Percentiles rank a stretch among this genome's conserved stretches.
Evolutionary conservation across 164 flowering plant genomes (phyloP).

Genomic region (Chloranthus sessilifolius): DNA sequence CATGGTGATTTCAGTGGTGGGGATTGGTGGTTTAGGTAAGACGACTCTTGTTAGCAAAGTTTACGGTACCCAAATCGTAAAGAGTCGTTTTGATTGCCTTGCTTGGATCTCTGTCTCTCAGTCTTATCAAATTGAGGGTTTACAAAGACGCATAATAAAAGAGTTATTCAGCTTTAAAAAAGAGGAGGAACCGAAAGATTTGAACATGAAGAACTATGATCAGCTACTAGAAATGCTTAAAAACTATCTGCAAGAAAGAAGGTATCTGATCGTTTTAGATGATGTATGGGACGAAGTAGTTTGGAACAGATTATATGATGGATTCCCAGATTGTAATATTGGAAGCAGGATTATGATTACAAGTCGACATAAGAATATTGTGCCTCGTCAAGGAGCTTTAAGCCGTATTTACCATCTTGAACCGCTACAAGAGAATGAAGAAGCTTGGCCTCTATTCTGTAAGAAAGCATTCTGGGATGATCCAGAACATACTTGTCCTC

Average conservation of each 20-base stretch:
- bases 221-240: slow-evolving; percentile 30
- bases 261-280: slow-evolving; percentile 45
- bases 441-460: slow-evolving; percentile 2
- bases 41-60: no score
- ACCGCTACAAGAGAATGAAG: not conserved
- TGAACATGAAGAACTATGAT: slow-evolving; percentile 21
- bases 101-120: slow-evolving; percentile 50
- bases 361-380: slow-evolving; percentile 30
- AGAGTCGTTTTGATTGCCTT: slow-evolving; percentile 25
- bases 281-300: slow-evolving; percentile 41
- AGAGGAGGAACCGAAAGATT: slow-evolving; percentile 32
- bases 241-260: slow-evolving; percentile 31
- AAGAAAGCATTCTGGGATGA: not conserved
- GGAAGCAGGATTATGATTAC: slow-evolving; percentile 40
- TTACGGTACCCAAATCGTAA: slow-evolving; percentile 32
- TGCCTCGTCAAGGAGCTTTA: not conserved
- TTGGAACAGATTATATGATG: slow-evolving; percentile 33
- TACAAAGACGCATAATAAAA: not conserved
- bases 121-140: slow-evolving; percentile 20
- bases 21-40: slow-evolving; percentile 52
- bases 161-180: not conserved
- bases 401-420: not conserved
- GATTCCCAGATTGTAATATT: slow-evolving; percentile 28
- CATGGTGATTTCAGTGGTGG: slow-evolving; percentile 35
- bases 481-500: not conserved